Evolutionary conservation across 257 asterid genomes (phyloP).

Genomic region (Primulina tabacum): DNA sequence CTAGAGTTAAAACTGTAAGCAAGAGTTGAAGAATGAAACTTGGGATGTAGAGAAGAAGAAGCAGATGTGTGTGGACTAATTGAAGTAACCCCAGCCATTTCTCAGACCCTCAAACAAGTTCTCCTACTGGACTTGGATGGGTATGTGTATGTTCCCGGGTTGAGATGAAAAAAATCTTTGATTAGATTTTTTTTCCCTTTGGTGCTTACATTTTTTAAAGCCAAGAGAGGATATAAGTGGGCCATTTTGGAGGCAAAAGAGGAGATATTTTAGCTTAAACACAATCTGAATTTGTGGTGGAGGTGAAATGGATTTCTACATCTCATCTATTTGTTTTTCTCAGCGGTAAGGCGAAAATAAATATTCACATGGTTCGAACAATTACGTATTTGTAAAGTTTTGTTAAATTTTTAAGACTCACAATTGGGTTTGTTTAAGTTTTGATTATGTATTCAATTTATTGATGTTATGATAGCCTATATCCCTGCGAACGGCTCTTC

Average conservation of each 20-base stretch:
- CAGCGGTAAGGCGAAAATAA: too few species aligned
- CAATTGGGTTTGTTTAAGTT: too few species aligned
- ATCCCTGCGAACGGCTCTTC: too few species aligned
- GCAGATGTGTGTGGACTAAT: slow-evolving; percentile 38
- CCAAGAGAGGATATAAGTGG: slow-evolving; percentile 28
- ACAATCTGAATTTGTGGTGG: slow-evolving; percentile 69
- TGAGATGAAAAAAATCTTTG: slow-evolving; percentile 9
- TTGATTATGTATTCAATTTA: too few species aligned
- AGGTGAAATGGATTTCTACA: slow-evolving; percentile 41
- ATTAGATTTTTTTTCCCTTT: slow-evolving; percentile 1
- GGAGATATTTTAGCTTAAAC: slow-evolving; percentile 45
- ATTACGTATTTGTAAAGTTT: too few species aligned
- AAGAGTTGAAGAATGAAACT: slow-evolving; percentile 33
- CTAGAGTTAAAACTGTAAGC: slow-evolving; percentile 28
- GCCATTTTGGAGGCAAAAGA: slow-evolving; percentile 27
- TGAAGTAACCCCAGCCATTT: slow-evolving; percentile 58
- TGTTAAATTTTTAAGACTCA: too few species aligned
- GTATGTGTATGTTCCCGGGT: slow-evolving; percentile 1
- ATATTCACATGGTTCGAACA: too few species aligned
- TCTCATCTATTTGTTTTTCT: slow-evolving; percentile 29
- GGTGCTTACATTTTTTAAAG: slow-evolving; percentile 13
- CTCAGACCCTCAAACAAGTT: neutral
- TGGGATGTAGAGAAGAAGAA: slow-evolving; percentile 37
- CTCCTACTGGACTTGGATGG: neutral
- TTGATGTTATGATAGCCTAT: too few species aligned